Percentiles rank a stretch among this genome's conserved stretches.
Evolutionary conservation across 768 basidiomycete genomes (phyloP).

Genomic region (Piloderma croceum): DNA sequence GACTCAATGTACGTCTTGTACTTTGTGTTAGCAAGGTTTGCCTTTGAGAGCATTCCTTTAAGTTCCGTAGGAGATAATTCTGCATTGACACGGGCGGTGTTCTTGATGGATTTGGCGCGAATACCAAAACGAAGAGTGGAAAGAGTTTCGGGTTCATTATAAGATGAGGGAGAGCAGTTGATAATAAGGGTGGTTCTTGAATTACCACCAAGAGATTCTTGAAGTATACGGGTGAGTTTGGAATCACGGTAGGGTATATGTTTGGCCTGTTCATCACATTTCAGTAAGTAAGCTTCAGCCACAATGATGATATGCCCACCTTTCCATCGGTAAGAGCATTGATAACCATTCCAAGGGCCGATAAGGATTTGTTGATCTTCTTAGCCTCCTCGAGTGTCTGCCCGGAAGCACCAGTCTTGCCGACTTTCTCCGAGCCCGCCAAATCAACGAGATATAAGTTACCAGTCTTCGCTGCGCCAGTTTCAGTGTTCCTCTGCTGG

Average conservation of each 20-base stretch:
- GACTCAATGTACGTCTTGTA: conserved; percentile 84
- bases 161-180: conserved; percentile 96
- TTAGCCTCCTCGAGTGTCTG: conserved; percentile 99
- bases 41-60: conserved; percentile 86
- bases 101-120: conserved; percentile 99
- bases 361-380: conserved; percentile 99
- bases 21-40: conserved; percentile 76
- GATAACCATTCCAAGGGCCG: conserved; percentile 98
- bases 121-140: conserved; percentile 99
- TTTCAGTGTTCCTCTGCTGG: conserved; percentile 93
- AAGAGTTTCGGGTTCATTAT: conserved; percentile 95
- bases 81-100: conserved; percentile 96
- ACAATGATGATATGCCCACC: conserved; percentile 37
- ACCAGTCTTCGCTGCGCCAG: conserved; percentile 92
- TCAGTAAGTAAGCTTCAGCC: conserved; percentile 4
- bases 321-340: conserved; percentile 96
- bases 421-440: conserved; percentile 98
- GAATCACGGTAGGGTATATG: conserved; percentile 99
- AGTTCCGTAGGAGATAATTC: conserved; percentile 95
- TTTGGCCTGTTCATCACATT: conserved; percentile 56
- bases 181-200: conserved; percentile 97
- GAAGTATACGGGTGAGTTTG: conserved; percentile 95
- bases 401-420: conserved; percentile 98
- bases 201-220: conserved; percentile 97
- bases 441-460: conserved; percentile 97